Conservation (phyloP, 805 yeast species). For the Kuraishia cidri region DNA sequence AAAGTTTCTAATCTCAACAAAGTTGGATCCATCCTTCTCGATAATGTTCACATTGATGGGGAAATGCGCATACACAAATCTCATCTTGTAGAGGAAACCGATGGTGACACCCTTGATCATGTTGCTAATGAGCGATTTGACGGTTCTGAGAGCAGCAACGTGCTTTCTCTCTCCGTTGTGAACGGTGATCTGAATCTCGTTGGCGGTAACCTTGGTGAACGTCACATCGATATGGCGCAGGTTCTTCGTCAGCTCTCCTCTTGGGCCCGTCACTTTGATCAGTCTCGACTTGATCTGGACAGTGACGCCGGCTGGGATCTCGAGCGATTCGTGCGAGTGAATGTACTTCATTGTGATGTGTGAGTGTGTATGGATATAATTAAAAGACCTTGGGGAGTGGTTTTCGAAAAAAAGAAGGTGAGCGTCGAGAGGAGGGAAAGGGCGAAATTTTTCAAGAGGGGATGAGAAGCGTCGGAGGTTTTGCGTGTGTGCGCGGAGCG, state of each 20-base stretch:
- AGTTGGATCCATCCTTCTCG: slow-evolving; percentile 64
- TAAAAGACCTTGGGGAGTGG: too few relatives aligned
- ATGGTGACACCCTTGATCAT: slow-evolving; percentile 97
- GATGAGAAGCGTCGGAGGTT: too few relatives aligned
- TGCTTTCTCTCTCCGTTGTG: slow-evolving; percentile 99
- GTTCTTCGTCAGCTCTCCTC: slow-evolving; percentile 89
- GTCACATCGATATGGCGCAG: slow-evolving; percentile 93
- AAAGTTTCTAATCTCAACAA: slow-evolving; percentile 97
- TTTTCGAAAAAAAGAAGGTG: too few relatives aligned
- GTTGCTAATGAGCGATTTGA: slow-evolving; percentile 90
- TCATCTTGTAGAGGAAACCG: slow-evolving; percentile 99
- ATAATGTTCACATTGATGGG: slow-evolving; percentile 96
- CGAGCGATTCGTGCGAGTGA: slow-evolving; percentile 49
- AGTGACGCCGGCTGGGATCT: slow-evolving; percentile 85
- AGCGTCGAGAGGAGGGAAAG: too few relatives aligned
- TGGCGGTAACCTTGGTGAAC: slow-evolving; percentile 69
- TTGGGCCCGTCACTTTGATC: slow-evolving; percentile 92
- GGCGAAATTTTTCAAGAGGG: too few relatives aligned
- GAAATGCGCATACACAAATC: slow-evolving; percentile 99
- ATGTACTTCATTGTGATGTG: slow-evolving; percentile 51
- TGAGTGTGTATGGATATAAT: too few relatives aligned
- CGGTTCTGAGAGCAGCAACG: slow-evolving; percentile 99
- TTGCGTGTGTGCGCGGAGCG: too few relatives aligned
- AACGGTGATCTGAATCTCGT: slow-evolving; percentile 78
- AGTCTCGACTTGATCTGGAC: slow-evolving; percentile 87